phyloP scores from a whole-genome alignment of 768 basidiomycete genomes.

The Amanita pseudoporphyria region DNA sequence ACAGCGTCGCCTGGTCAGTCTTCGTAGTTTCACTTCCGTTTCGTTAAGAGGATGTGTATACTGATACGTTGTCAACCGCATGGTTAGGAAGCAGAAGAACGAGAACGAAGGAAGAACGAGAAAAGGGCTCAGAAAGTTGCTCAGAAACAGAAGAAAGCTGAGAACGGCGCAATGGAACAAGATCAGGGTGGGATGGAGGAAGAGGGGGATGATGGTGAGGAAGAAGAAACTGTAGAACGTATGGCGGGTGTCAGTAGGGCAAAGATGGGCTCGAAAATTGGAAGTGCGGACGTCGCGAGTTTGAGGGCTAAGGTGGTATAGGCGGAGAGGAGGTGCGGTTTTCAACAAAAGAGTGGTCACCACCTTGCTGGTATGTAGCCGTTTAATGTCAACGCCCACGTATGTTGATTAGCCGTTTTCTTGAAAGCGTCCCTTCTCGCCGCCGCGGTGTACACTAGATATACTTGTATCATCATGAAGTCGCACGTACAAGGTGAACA shows the following conservation, averaged over 20 bases:
- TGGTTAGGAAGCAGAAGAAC: conserved; percentile 70
- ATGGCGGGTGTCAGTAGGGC: too few relatives aligned
- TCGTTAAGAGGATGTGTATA: not conserved
- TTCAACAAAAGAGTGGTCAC: too few relatives aligned
- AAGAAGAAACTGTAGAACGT: conserved; percentile 14
- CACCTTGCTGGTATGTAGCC: too few relatives aligned
- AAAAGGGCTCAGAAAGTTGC: conserved; percentile 34
- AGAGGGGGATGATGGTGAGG: conserved; percentile 20
- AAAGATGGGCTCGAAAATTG: conserved; percentile 36
- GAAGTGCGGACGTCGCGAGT: conserved; percentile 36
- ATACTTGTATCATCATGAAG: too few relatives aligned
- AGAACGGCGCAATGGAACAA: conserved; percentile 19
- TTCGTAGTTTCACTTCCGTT: not conserved
- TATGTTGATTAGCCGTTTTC: too few relatives aligned
- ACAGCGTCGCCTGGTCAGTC: conserved; percentile 60
- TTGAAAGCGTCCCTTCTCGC: too few relatives aligned
- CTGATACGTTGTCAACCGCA: not conserved
- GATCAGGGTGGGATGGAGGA: conserved; percentile 20
- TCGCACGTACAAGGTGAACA: too few relatives aligned
- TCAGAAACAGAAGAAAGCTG: conserved; percentile 14
- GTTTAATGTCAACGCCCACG: too few relatives aligned
- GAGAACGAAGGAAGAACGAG: conserved; percentile 53
- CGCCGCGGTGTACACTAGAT: too few relatives aligned
- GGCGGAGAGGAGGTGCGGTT: conserved; percentile 7
- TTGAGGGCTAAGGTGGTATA: conserved; percentile 27